Evolutionary conservation across 225 moss, liverwort and hornwort species (phyloP).

Genomic region (Asterella californica): DNA sequence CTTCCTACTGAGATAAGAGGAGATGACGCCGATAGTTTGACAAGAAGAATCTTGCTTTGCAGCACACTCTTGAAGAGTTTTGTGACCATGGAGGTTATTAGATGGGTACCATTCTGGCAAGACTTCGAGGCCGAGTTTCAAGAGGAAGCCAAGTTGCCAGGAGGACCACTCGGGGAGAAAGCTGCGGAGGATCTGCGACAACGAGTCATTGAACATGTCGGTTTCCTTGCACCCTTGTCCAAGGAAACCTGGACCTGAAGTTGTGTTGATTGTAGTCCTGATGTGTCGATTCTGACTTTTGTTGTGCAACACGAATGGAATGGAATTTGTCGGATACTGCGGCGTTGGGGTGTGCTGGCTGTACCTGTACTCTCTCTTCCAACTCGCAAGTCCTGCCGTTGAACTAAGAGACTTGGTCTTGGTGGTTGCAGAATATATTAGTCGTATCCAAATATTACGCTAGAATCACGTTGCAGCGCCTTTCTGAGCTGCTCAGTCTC

Average conservation of each 20-base stretch:
- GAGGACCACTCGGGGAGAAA: conserved; percentile 77
- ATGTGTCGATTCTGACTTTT: neutral
- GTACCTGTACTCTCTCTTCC: too few relatives aligned
- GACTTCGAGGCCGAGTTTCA: conserved; percentile 76
- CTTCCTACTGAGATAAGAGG: neutral
- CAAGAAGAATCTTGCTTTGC: conserved; percentile 28
- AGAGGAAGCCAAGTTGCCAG: conserved; percentile 66
- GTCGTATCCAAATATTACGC: conserved; percentile 99
- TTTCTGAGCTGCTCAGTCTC: conserved; percentile 89
- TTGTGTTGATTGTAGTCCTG: neutral
- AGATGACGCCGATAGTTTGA: neutral
- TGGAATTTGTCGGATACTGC: too few relatives aligned
- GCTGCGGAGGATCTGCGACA: conserved; percentile 87
- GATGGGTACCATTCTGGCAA: conserved; percentile 64
- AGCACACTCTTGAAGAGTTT: conserved; percentile 89
- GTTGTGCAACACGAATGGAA: neutral
- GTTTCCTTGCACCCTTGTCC: too few relatives aligned
- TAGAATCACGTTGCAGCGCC: conserved; percentile 82
- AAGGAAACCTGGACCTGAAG: too few relatives aligned
- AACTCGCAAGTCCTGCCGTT: neutral
- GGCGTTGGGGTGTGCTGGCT: too few relatives aligned
- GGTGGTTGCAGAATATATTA: conserved; percentile 78
- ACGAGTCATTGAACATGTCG: conserved; percentile 95
- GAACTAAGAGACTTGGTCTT: neutral
- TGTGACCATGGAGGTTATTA: conserved; percentile 59